These are phyloP conservation scores for Podila epicladia DNA, from an alignment of 192 early-diverging fungal species.

Conservation along the genomic window DNA sequence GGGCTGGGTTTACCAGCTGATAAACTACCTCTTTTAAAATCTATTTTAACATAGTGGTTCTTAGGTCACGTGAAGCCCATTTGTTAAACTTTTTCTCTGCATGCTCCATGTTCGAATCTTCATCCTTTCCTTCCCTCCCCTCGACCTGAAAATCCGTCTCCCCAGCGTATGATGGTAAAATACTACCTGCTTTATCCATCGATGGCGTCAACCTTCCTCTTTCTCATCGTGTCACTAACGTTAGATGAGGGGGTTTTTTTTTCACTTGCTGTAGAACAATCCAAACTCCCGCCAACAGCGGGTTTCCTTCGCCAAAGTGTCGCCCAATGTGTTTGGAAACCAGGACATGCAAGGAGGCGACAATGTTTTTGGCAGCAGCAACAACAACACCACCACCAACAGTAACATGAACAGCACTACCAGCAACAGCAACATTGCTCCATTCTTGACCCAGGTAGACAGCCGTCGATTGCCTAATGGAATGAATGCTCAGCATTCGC, in stretches of 20 bases:
- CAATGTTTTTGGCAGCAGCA: not conserved
- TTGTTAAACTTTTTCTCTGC: not conserved
- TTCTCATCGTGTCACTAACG: not conserved
- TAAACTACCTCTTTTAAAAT: too few species aligned
- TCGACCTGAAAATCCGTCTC: constrained; percentile 1
- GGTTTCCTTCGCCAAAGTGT: not conserved
- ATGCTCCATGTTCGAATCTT: not conserved
- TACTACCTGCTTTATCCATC: not conserved
- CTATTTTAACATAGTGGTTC: not conserved
- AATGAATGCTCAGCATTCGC: not conserved
- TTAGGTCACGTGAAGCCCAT: not conserved
- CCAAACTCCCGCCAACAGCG: constrained; percentile 2
- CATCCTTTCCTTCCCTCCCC: not conserved
- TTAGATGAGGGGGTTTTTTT: not conserved
- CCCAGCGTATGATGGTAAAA: constrained; percentile 1
- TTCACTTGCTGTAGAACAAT: not conserved
- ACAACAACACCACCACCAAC: not conserved
- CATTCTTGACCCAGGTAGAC: not conserved
- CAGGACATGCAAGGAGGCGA: constrained; percentile 4
- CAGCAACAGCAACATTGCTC: constrained; percentile 2
- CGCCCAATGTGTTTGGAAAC: constrained; percentile 4
- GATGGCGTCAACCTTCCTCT: not conserved
- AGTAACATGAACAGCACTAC: not conserved
- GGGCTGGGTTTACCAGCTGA: not conserved
- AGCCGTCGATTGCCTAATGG: not conserved